Evolutionary conservation across 495 filamentous ascomycete genomes (phyloP).

Genomic region (Neurospora cerealis): DNA sequence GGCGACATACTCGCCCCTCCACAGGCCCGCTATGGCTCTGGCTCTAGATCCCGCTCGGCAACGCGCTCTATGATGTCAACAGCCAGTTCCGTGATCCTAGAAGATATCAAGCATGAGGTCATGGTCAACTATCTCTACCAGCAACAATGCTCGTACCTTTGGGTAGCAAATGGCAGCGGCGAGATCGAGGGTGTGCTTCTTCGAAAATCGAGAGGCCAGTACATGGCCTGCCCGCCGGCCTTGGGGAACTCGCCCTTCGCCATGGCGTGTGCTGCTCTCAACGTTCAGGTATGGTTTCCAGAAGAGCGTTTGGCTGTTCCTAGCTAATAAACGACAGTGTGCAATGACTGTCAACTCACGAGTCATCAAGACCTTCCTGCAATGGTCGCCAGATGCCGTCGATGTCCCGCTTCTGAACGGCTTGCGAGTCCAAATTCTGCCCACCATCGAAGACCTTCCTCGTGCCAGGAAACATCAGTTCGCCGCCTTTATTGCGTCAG

Average conservation of each 20-base stretch:
- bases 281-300: slow-evolving; percentile 46
- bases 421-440: slow-evolving; percentile 61
- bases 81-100: slow-evolving; percentile 48
- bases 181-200: slow-evolving; percentile 63
- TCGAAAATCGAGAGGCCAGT: slow-evolving; percentile 53
- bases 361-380: slow-evolving; percentile 64
- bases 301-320: background rate
- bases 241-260: slow-evolving; percentile 49
- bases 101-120: slow-evolving; percentile 73
- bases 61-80: slow-evolving; percentile 31
- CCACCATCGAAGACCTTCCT: slow-evolving; percentile 56
- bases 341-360: slow-evolving; percentile 74
- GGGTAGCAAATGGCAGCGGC: slow-evolving; percentile 56
- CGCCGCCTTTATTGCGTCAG: slow-evolving; percentile 63
- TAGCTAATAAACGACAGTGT: slow-evolving; percentile 33
- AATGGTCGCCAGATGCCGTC: slow-evolving; percentile 58
- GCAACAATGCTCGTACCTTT: slow-evolving; percentile 60
- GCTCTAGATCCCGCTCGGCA: background rate
- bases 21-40: background rate
- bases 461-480: slow-evolving; percentile 64
- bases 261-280: slow-evolving; percentile 53
- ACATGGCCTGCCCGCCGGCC: slow-evolving; percentile 58
- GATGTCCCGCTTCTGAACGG: slow-evolving; percentile 70
- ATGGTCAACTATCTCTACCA: slow-evolving; percentile 79
- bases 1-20: slow-evolving; percentile 28